phyloP scores from a whole-genome alignment of 2,329 filamentous ascomycete genomes.

The Phialocephala sp. region DNA sequence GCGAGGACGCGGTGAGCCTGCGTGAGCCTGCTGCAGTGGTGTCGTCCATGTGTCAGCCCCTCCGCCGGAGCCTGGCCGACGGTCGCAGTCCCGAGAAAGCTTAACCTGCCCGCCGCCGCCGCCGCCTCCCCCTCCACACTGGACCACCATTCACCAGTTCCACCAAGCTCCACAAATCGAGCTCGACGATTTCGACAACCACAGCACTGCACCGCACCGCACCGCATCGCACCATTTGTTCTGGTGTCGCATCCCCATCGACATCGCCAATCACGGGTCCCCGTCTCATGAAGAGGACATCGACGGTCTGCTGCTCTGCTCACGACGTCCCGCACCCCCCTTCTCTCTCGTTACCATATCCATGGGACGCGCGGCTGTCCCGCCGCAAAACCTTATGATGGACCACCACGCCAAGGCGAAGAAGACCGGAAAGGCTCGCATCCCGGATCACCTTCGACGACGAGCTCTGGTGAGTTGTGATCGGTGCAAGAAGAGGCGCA shows the following conservation, averaged over 20 bases:
- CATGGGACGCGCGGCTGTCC: constrained; percentile 5
- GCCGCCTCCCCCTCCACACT: neutral
- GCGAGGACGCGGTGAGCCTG: too few relatives aligned
- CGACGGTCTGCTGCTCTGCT: neutral
- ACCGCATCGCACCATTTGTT: neutral
- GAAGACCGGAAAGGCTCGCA: constrained; percentile 43
- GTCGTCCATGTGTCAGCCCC: neutral
- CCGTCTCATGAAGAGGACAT: constrained; percentile 1
- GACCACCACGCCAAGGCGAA: constrained; percentile 30
- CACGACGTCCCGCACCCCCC: neutral
- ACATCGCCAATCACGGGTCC: neutral
- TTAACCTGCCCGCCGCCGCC: neutral
- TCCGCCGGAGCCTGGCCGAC: neutral
- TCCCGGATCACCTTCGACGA: constrained; percentile 45
- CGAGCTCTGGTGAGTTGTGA: constrained; percentile 46
- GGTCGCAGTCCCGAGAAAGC: neutral
- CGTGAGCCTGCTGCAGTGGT: neutral
- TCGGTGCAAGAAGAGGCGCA: constrained; percentile 46
- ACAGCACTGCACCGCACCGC: neutral
- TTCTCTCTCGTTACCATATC: neutral
- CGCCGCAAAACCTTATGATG: constrained; percentile 10
- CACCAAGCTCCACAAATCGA: constrained; percentile 6
- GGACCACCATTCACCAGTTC: neutral
- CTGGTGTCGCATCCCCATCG: neutral
- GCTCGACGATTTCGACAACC: neutral